Evolutionary conservation across 208 protist genomes (phyloP).

Genomic region (Blechomonas ayalai): DNA sequence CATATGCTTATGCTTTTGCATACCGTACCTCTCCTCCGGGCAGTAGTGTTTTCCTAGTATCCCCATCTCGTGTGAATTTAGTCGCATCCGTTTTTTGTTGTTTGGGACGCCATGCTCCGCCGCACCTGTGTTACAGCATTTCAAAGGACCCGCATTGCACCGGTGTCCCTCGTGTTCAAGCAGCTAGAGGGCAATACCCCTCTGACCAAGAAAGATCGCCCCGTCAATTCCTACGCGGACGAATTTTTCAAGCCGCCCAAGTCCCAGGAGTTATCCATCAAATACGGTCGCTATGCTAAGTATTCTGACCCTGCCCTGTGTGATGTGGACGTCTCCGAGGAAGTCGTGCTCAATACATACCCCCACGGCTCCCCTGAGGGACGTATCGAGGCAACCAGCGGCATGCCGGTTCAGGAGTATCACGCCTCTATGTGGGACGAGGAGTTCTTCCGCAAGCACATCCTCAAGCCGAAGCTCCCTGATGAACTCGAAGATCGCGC

Average conservation of each 20-base stretch:
- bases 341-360: constrained; percentile 90
- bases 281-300: constrained; percentile 83
- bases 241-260: constrained; percentile 79
- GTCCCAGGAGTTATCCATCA: constrained; percentile 61
- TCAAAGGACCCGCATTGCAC: constrained; percentile 48
- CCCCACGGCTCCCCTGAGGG: constrained; percentile 61
- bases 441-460: constrained; percentile 90
- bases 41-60: no score
- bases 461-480: constrained; percentile 82
- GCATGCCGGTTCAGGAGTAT: constrained; percentile 81
- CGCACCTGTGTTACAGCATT: constrained; percentile 47
- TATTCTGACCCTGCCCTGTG: constrained; percentile 79
- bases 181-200: constrained; percentile 73
- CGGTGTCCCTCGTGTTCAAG: constrained; percentile 71
- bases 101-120: constrained; percentile 80
- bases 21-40: no score
- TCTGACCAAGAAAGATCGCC: constrained; percentile 79
- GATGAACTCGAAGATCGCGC: constrained; percentile 75
- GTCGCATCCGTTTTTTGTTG: no score
- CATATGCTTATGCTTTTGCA: no score
- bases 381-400: constrained; percentile 78
- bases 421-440: constrained; percentile 86
- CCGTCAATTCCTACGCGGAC: constrained; percentile 75
- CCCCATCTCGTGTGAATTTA: no score
- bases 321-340: constrained; percentile 67